A percentile compares a stretch with the other conserved stretches of the same genome.
Evolutionary conservation across 306 rosid genomes (phyloP).

Genomic region (Prunus padus): DNA sequence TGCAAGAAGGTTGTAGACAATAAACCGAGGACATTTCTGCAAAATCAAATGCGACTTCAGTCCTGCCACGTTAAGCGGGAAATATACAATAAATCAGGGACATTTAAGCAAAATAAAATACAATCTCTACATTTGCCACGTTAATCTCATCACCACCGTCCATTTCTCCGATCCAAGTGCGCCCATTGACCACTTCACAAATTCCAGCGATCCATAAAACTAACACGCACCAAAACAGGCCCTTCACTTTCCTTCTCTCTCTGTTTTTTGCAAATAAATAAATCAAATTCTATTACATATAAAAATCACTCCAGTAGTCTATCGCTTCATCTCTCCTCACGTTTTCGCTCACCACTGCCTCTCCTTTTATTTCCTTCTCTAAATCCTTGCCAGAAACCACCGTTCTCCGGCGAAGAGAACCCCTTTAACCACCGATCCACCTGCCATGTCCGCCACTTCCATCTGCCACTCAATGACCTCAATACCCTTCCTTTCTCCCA

Average conservation of each 20-base stretch:
- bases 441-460: conserved; percentile 20
- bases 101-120: too few species aligned
- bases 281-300: not conserved
- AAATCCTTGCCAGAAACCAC: conserved; percentile 24
- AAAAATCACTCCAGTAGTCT: not conserved
- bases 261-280: not conserved
- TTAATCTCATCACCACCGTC: conserved; percentile 2
- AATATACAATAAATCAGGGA: too few species aligned
- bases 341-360: conserved; percentile 9
- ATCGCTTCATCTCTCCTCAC: not conserved
- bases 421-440: not conserved
- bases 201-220: not conserved
- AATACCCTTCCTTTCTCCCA: conserved; percentile 30
- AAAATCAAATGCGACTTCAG: not conserved
- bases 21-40: not conserved
- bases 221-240: not conserved
- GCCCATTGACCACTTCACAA: not conserved
- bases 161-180: not conserved
- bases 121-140: not conserved
- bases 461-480: conserved; percentile 36
- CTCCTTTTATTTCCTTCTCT: not conserved
- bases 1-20: not conserved
- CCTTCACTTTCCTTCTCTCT: not conserved
- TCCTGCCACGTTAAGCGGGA: not conserved
- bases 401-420: conserved; percentile 33